These are phyloP conservation scores for Zizania palustris DNA, from an alignment of 202 grass and related monocot genomes.

Conservation along the genomic window DNA sequence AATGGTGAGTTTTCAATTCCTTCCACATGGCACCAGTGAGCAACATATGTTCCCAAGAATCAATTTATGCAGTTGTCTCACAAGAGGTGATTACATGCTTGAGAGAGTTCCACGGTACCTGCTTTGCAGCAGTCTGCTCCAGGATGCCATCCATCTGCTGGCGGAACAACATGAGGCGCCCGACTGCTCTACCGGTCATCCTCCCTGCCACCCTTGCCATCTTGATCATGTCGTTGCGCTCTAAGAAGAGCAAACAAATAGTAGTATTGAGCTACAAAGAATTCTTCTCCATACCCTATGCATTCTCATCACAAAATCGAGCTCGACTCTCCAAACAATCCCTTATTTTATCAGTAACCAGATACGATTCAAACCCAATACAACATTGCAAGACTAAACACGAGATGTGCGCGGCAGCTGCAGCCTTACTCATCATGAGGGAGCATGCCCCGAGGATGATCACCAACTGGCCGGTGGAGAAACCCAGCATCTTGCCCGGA, in stretches of 20 bases:
- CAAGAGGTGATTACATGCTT: background rate
- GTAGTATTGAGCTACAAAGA: background rate
- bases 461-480: constrained; percentile 43
- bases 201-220: constrained; percentile 73
- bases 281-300: background rate
- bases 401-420: background rate
- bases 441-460: constrained; percentile 54
- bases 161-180: constrained; percentile 70
- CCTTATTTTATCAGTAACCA: background rate
- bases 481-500: constrained; percentile 35
- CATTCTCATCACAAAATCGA: constrained; percentile 1
- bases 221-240: constrained; percentile 77
- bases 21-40: constrained; percentile 2
- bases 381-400: background rate
- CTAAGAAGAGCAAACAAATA: constrained; percentile 41
- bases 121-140: constrained; percentile 73
- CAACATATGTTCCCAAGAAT: background rate
- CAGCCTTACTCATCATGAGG: constrained; percentile 54
- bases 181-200: constrained; percentile 72
- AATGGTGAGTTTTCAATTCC: constrained; percentile 9
- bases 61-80: background rate
- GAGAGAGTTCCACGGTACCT: constrained; percentile 38
- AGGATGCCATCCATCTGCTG: constrained; percentile 69
- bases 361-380: background rate
- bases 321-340: background rate